Evolutionary conservation across 1,139 yeast species (phyloP).

Genomic region (Taphrina populina): DNA sequence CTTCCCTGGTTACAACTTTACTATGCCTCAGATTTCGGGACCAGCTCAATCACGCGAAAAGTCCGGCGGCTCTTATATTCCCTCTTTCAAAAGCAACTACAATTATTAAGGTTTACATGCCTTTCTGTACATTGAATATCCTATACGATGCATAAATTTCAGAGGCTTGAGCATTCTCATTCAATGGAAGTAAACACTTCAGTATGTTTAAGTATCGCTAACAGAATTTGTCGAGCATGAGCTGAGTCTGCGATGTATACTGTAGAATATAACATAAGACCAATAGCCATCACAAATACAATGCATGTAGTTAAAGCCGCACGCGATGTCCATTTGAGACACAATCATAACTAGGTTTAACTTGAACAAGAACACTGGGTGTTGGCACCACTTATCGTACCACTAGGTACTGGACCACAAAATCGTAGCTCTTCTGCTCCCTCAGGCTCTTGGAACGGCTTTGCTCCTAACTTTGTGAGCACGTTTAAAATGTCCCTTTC

Average conservation of each 20-base stretch:
- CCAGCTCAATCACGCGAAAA: background rate
- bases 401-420: constrained; percentile 39
- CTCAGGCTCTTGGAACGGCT: constrained; percentile 47
- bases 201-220: too few species aligned
- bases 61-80: background rate
- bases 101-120: constrained; percentile 4
- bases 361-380: constrained; percentile 38
- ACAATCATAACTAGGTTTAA: too few species aligned
- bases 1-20: constrained; percentile 8
- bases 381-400: constrained; percentile 28
- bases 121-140: too few species aligned
- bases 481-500: constrained; percentile 42
- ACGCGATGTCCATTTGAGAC: too few species aligned
- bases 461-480: constrained; percentile 45
- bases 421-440: constrained; percentile 39
- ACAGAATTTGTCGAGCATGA: too few species aligned
- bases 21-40: too few species aligned
- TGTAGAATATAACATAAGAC: constrained; percentile 15
- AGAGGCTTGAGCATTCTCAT: too few species aligned
- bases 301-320: too few species aligned
- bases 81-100: constrained; percentile 15
- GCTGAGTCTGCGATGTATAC: constrained; percentile 10
- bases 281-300: too few species aligned
- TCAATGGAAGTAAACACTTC: too few species aligned
- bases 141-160: too few species aligned